These are phyloP conservation scores for Aspergillus hiratsukae DNA, from an alignment of 2,329 filamentous ascomycete genomes.

Conservation along the genomic window DNA sequence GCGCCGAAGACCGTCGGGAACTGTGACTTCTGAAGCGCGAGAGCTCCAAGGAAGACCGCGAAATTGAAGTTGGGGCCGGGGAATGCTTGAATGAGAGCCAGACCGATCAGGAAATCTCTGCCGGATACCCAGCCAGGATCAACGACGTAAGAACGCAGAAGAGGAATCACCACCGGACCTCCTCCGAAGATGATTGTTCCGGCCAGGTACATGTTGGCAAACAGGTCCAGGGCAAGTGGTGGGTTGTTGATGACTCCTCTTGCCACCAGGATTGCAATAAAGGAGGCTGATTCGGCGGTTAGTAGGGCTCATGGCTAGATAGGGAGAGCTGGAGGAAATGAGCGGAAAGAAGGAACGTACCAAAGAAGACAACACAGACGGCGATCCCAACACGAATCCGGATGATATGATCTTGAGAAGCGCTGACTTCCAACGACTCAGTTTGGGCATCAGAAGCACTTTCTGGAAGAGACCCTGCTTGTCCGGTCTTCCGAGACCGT, in stretches of 20 bases:
- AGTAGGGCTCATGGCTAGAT: not conserved
- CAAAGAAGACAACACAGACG: constrained; percentile 47
- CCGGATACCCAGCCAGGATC: constrained; percentile 65
- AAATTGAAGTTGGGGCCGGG: constrained; percentile 55
- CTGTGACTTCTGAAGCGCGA: constrained; percentile 39
- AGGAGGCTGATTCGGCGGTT: constrained; percentile 38
- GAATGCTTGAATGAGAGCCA: constrained; percentile 67
- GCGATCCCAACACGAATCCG: constrained; percentile 33
- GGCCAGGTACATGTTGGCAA: constrained; percentile 69
- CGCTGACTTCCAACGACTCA: not conserved
- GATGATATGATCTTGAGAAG: constrained; percentile 29
- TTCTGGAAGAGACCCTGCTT: constrained; percentile 1
- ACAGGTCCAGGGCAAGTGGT: constrained; percentile 56
- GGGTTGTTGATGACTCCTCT: constrained; percentile 35
- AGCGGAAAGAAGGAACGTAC: constrained; percentile 20
- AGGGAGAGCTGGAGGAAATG: not conserved
- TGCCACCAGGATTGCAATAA: constrained; percentile 53
- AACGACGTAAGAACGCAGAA: constrained; percentile 59
- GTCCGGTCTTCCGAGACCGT: constrained; percentile 9
- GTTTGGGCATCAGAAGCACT: not conserved
- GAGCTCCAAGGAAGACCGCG: constrained; percentile 53
- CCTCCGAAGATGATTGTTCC: constrained; percentile 66
- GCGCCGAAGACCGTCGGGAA: constrained; percentile 44
- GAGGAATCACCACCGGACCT: constrained; percentile 61
- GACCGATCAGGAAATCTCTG: constrained; percentile 67